Base-by-base conservation (phyloP, 2,329 filamentous ascomycete species). In the Scedosporium aurantiacum region DNA sequence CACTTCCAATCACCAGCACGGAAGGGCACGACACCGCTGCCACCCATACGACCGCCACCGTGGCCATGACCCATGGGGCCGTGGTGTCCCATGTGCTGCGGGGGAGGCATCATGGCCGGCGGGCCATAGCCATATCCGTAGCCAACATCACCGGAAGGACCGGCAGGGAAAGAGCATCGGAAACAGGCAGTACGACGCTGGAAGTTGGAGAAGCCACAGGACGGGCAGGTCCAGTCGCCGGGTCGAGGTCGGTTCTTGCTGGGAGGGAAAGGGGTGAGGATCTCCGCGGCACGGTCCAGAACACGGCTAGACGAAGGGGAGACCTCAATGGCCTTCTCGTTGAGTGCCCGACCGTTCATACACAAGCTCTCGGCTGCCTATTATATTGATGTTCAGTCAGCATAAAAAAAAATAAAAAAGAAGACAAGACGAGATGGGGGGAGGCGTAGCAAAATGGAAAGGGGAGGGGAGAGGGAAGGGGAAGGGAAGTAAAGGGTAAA, bases 1-100 rank as follows among this genome's bases (percentile, higher is more conserved):
- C 94, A 99, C 76, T 97, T 97, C 94, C 94, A 99, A 72, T 99
- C 94, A 70, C 94, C 94, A 61, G 94, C 94, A 70, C 94, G 89
- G 87, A 99, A 99, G 16, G 94, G 94, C 52, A 99, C 94, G 57
- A 91, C 88, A 61, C 89, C 89, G 65, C 87, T 87, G 65, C 90
- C 89, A 65, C 89, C 88, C 80, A 91, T 90, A 67, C 90, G 87
- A 63, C 88, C 82, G 63, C 81, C 80, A 60, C 82, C 80, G 65
- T 83, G 80, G 25, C 81, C 78, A 65, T 82, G 78, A 12, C 64
- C 64, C 64, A 65, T 65, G 61, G 78, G 78, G 45, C 79, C 79
- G 66, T 81, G 78, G 66, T 85, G 81, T 75, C 89, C 88, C 61
- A 64, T 64, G 73, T 91, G 89, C 69, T 89, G 88, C 65, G 86